Evolutionary conservation across 805 yeast genomes (phyloP).

Genomic region (Nakazawaea ishiwadae): DNA sequence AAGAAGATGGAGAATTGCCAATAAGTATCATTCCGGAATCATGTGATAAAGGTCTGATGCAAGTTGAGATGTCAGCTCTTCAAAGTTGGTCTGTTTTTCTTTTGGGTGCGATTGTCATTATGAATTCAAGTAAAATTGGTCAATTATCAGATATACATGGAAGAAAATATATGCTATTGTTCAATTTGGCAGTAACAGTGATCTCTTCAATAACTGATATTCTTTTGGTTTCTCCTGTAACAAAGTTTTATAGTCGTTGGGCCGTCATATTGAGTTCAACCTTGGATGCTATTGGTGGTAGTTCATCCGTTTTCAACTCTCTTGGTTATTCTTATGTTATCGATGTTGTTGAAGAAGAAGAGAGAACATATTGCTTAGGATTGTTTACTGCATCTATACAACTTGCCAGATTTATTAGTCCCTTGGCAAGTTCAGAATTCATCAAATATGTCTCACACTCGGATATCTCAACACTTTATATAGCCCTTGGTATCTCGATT

Average conservation of each 20-base stretch:
- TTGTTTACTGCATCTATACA: conserved; percentile 53
- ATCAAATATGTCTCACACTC: background rate
- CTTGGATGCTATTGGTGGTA: conserved; percentile 51
- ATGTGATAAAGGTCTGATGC: conserved; percentile 39
- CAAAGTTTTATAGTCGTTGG: too few relatives aligned
- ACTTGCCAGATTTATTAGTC: conserved; percentile 61
- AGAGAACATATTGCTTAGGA: conserved; percentile 56
- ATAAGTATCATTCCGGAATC: conserved; percentile 28
- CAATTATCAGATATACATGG: conserved; percentile 62
- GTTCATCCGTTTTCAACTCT: conserved; percentile 48
- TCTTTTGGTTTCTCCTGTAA: background rate
- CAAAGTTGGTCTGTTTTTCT: conserved; percentile 39
- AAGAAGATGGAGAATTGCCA: conserved; percentile 6
- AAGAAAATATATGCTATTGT: conserved; percentile 34
- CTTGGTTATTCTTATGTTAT: conserved; percentile 64
- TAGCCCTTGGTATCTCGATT: conserved; percentile 18
- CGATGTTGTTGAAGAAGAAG: conserved; percentile 62
- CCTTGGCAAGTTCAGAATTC: conserved; percentile 21
- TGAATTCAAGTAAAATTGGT: conserved; percentile 58
- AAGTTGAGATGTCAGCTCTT: conserved; percentile 39
- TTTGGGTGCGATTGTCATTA: conserved; percentile 38
- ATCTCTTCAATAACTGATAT: conserved; percentile 13
- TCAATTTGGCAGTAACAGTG: conserved; percentile 13
- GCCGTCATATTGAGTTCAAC: conserved; percentile 24
- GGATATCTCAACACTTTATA: background rate